phyloP scores from a whole-genome alignment of 2,329 filamentous ascomycete species.

The Capronia americana region DNA sequence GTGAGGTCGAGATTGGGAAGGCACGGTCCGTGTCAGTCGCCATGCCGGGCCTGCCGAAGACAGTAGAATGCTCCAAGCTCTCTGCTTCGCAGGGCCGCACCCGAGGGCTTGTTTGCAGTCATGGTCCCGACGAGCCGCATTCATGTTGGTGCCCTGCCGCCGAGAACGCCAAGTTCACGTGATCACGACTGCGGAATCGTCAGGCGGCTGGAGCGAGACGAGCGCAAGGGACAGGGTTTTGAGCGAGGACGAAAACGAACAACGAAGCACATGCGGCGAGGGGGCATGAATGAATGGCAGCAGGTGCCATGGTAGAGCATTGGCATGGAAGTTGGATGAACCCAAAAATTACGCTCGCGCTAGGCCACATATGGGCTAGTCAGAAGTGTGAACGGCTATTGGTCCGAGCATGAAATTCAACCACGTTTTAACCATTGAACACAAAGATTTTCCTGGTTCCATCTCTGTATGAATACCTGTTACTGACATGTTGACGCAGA shows the following conservation, averaged over 20 bases:
- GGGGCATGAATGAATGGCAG: background rate
- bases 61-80: background rate
- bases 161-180: background rate
- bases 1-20: background rate
- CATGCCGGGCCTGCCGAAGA: background rate
- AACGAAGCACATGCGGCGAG: background rate
- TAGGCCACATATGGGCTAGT: background rate
- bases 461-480: no score
- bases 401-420: background rate
- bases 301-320: background rate
- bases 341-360: background rate
- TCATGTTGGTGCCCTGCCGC: background rate
- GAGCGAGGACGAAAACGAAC: background rate
- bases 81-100: background rate
- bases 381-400: background rate
- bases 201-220: background rate
- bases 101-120: background rate
- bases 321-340: conserved; percentile 2
- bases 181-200: background rate
- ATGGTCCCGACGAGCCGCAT: background rate
- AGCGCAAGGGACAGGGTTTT: background rate
- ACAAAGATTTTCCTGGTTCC: no score
- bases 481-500: background rate
- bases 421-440: background rate
- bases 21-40: background rate